phyloP scores from a whole-genome alignment of 768 basidiomycete species.

The Kwoniella mangroviensis region DNA sequence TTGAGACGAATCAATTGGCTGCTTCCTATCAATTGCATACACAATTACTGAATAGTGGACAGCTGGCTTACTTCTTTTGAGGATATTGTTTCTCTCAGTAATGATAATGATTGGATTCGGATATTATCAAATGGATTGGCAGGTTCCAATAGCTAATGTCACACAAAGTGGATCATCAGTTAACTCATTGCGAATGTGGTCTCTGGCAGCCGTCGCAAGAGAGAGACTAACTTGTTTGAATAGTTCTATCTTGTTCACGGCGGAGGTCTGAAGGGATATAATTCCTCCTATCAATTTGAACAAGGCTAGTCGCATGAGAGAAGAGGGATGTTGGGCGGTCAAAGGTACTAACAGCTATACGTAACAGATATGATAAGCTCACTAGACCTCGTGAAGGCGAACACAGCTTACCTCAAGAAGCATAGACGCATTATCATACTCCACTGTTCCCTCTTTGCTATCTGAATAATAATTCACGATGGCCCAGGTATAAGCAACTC shows the following conservation, averaged over 20 bases:
- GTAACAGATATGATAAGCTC: no score
- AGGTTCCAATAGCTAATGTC: constrained; percentile 36
- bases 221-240: constrained; percentile 33
- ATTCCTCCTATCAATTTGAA: constrained; percentile 39
- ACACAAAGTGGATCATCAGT: neutral
- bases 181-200: neutral
- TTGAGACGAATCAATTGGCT: neutral
- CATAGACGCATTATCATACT: constrained; percentile 27
- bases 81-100: constrained; percentile 34
- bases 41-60: neutral
- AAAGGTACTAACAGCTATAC: constrained; percentile 43
- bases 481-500: constrained; percentile 23
- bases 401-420: constrained; percentile 47
- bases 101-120: constrained; percentile 28
- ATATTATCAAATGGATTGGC: constrained; percentile 44
- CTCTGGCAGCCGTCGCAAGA: no score
- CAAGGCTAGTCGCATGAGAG: constrained; percentile 27
- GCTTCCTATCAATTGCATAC: neutral
- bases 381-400: no score
- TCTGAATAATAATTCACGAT: constrained; percentile 10
- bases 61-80: constrained; percentile 2
- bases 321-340: constrained; percentile 28
- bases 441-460: neutral
- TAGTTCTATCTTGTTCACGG: constrained; percentile 30
- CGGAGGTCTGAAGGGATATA: constrained; percentile 3